Conservation (phyloP, 2,329 filamentous ascomycete genomes). For the Nemania abortiva region DNA sequence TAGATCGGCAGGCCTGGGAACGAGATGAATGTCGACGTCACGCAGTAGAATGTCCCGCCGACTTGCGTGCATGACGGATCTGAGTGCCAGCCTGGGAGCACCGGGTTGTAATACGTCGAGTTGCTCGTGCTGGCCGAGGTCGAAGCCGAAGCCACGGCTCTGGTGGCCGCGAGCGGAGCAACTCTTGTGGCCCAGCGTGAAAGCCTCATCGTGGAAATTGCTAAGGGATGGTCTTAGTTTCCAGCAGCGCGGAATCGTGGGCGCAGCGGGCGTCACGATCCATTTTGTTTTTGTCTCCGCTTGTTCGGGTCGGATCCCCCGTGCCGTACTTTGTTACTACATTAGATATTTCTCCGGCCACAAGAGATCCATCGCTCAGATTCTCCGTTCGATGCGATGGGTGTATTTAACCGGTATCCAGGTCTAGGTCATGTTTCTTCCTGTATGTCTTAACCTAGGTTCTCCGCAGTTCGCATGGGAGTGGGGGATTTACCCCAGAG, state of each 20-base stretch:
- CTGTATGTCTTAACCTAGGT: slow-evolving; percentile 11
- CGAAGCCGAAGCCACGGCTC: slow-evolving; percentile 10
- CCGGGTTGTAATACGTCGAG: slow-evolving; percentile 56
- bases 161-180: slow-evolving; percentile 22
- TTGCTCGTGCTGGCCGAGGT: slow-evolving; percentile 26
- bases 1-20: slow-evolving; percentile 67
- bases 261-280: not conserved
- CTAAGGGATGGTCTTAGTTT: not conserved
- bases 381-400: slow-evolving; percentile 11
- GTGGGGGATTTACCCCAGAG: slow-evolving; percentile 3
- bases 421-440: not conserved
- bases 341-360: slow-evolving; percentile 27
- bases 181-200: not conserved
- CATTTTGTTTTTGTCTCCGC: slow-evolving; percentile 15
- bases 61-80: slow-evolving; percentile 58
- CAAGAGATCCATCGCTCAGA: not conserved
- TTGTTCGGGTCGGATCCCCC: not conserved
- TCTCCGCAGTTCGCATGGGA: slow-evolving; percentile 22
- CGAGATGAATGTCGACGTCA: slow-evolving; percentile 63
- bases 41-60: slow-evolving; percentile 63
- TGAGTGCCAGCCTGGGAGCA: slow-evolving; percentile 63
- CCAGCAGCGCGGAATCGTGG: not conserved
- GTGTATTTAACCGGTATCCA: slow-evolving; percentile 31
- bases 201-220: slow-evolving; percentile 35
- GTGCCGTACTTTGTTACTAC: not conserved